phyloP scores from a whole-genome alignment of 1,284 basidiomycete species.

The Boletellus dicymbophilus region DNA sequence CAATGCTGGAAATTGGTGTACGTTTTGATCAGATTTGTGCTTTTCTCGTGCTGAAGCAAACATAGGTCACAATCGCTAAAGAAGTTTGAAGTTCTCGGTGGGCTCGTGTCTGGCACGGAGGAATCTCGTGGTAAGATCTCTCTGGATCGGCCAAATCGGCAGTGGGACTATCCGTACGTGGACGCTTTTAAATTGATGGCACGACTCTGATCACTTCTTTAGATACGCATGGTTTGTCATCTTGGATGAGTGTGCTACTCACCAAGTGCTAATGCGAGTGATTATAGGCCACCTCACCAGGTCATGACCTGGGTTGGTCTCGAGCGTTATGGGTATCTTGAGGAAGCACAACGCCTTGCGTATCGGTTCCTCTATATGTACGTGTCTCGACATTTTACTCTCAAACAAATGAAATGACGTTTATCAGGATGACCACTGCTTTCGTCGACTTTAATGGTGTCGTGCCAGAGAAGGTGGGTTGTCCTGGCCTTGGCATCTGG shows the following conservation, averaged over 20 bases:
- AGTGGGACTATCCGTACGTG: conserved; percentile 91
- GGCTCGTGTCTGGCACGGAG: conserved; percentile 96
- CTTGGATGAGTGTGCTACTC: background rate
- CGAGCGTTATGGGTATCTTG: conserved; percentile 93
- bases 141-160: conserved; percentile 95
- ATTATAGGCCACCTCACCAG: conserved; percentile 88
- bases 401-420: conserved; percentile 1
- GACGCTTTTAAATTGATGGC: conserved; percentile 11
- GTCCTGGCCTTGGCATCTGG: background rate
- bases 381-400: conserved; percentile 26
- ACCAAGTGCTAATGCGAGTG: conserved; percentile 2
- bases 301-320: conserved; percentile 98
- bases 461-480: conserved; percentile 85
- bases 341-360: conserved; percentile 91
- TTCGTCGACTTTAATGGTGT: conserved; percentile 97
- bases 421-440: conserved; percentile 82
- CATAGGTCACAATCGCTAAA: conserved; percentile 78
- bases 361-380: conserved; percentile 98
- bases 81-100: conserved; percentile 96
- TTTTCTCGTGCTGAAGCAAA: conserved; percentile 14
- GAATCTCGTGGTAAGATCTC: conserved; percentile 96
- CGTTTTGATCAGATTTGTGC: conserved; percentile 33
- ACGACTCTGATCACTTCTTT: conserved; percentile 14
- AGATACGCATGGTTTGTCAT: conserved; percentile 64
- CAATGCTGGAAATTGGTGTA: conserved; percentile 94